Evolutionary conservation across 306 rosid genomes (phyloP).

Genomic region (Quercus cerris): DNA sequence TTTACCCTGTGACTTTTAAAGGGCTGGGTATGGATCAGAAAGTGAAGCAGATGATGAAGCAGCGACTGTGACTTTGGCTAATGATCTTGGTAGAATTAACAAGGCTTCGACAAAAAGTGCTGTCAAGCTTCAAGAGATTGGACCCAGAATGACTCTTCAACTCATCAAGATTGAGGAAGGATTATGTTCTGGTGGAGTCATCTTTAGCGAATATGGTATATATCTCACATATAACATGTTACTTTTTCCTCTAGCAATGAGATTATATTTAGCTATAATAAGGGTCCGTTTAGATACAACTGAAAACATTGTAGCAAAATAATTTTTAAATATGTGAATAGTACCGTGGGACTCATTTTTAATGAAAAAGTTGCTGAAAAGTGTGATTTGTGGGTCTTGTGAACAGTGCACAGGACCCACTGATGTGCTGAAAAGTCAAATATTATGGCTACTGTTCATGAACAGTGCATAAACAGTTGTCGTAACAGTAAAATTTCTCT

Average conservation of each 20-base stretch:
- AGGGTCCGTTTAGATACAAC: no score
- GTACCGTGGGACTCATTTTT: no score
- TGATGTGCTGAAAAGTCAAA: no score
- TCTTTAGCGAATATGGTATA: constrained; percentile 79
- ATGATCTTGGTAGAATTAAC: constrained; percentile 76
- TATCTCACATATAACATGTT: not conserved
- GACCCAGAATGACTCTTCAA: constrained; percentile 94
- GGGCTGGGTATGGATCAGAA: constrained; percentile 97
- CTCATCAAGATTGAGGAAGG: constrained; percentile 84
- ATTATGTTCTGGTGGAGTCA: constrained; percentile 74
- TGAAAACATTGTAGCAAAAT: no score
- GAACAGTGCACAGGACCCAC: no score
- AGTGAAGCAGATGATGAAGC: constrained; percentile 98
- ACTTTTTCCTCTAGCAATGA: not conserved
- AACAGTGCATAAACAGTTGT: no score
- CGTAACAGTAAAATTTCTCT: no score
- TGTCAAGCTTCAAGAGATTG: constrained; percentile 94
- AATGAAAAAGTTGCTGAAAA: no score
- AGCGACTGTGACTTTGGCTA: constrained; percentile 72
- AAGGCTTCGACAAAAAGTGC: constrained; percentile 89
- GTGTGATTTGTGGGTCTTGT: no score
- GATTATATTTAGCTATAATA: not conserved
- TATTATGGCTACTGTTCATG: no score
- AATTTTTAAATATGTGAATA: no score
- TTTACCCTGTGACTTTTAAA: constrained; percentile 30